Conservation (phyloP, 192 early-diverging fungal genomes). For the Coemansia sp. region DNA sequence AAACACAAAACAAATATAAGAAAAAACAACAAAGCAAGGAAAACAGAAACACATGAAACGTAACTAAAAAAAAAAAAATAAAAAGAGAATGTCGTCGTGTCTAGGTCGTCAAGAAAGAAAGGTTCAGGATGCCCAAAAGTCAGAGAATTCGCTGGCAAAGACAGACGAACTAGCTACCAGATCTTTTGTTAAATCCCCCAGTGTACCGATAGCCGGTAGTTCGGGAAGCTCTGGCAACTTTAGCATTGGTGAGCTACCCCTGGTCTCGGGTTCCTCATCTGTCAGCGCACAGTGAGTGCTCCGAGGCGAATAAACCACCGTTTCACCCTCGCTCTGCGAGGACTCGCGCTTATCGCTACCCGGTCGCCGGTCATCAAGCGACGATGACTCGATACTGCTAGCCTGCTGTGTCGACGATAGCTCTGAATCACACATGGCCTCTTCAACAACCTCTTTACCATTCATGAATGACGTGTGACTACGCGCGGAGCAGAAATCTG, state of each 20-base stretch:
- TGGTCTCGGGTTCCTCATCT: not conserved
- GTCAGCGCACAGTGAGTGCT: not conserved
- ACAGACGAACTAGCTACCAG: slow-evolving; percentile 17
- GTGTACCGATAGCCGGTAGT: slow-evolving; percentile 14
- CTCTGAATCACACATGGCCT: not conserved
- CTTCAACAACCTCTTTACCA: not conserved
- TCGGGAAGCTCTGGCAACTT: slow-evolving; percentile 18
- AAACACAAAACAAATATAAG: not conserved
- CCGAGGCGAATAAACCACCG: slow-evolving; percentile 41
- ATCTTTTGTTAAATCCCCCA: slow-evolving; percentile 22
- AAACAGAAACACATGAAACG: too few species aligned
- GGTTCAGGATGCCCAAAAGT: slow-evolving; percentile 25
- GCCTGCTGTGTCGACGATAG: not conserved
- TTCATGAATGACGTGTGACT: not conserved
- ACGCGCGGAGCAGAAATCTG: not conserved
- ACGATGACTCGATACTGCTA: slow-evolving; percentile 3
- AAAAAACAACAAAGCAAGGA: not conserved
- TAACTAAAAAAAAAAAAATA: too few species aligned
- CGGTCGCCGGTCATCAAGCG: slow-evolving; percentile 5
- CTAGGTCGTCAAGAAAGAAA: too few species aligned
- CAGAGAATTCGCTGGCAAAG: slow-evolving; percentile 17
- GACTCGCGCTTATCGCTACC: slow-evolving; percentile 44
- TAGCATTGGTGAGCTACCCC: slow-evolving; percentile 3
- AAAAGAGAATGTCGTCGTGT: too few species aligned
- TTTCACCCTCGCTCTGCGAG: slow-evolving; percentile 46